Conservation (phyloP, 2,329 filamentous ascomycete genomes). For the Diplodia seriata region DNA sequence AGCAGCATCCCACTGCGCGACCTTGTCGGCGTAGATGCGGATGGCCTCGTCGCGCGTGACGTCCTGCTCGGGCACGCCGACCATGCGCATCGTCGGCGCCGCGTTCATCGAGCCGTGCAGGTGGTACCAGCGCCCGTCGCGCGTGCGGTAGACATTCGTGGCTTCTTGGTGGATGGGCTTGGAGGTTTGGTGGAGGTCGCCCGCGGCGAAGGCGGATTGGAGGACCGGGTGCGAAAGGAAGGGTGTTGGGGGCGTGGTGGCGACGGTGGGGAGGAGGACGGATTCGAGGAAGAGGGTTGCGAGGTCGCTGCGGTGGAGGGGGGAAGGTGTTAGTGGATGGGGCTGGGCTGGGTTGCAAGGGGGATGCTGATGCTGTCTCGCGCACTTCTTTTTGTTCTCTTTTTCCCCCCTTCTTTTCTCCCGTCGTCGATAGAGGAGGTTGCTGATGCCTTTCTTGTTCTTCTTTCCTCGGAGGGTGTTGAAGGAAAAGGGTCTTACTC, state of each 20-base stretch:
- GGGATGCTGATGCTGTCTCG: neutral
- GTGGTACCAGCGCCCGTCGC: slow-evolving; percentile 57
- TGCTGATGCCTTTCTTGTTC: neutral
- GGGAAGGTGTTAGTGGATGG: neutral
- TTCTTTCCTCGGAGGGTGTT: too few species aligned
- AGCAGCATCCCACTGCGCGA: slow-evolving; percentile 44
- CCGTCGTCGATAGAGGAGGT: too few species aligned
- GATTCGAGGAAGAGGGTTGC: slow-evolving; percentile 56
- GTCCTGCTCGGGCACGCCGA: slow-evolving; percentile 40
- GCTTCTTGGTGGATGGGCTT: slow-evolving; percentile 35
- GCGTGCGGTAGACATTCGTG: slow-evolving; percentile 58
- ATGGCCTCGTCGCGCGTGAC: slow-evolving; percentile 41
- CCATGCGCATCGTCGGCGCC: slow-evolving; percentile 49
- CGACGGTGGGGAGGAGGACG: slow-evolving; percentile 45
- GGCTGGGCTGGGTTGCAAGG: too few species aligned
- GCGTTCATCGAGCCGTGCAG: slow-evolving; percentile 55
- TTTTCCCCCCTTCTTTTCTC: too few species aligned
- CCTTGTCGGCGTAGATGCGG: slow-evolving; percentile 45
- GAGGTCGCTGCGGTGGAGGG: slow-evolving; percentile 45
- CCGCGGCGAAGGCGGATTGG: slow-evolving; percentile 36
- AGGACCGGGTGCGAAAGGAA: slow-evolving; percentile 33
- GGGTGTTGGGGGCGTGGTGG: slow-evolving; percentile 37
- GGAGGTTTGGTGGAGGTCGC: slow-evolving; percentile 38
- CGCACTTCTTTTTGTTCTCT: neutral
- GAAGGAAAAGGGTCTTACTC: slow-evolving; percentile 31